Percentiles rank a stretch among this genome's conserved stretches.
phyloP scores from a whole-genome alignment of 352 stramenopile species.

The Lagenidium sp. region DNA sequence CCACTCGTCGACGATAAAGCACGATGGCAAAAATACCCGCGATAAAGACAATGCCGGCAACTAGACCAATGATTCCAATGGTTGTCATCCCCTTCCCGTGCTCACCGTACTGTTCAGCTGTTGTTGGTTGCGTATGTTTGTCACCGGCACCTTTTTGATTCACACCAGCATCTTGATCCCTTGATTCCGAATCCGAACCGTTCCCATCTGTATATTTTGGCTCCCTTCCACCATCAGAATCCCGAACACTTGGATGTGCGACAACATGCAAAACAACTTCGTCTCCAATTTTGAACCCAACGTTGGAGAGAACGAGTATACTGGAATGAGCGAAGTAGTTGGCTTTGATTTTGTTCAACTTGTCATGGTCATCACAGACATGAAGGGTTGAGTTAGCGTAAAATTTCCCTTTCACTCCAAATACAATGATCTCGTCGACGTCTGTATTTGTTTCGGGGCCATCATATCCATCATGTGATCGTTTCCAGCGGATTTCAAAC shows the following conservation, averaged over 20 bases:
- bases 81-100: constrained; percentile 7
- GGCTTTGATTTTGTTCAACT: constrained; percentile 18
- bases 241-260: constrained; percentile 3
- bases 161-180: background rate
- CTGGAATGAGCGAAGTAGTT: constrained; percentile 57
- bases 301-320: constrained; percentile 43
- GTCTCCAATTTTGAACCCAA: constrained; percentile 34
- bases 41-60: constrained; percentile 33
- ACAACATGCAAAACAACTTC: constrained; percentile 34
- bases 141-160: background rate
- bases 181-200: no score
- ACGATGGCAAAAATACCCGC: constrained; percentile 27
- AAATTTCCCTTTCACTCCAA: constrained; percentile 39
- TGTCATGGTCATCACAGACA: constrained; percentile 5
- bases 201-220: background rate
- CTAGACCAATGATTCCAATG: constrained; percentile 30
- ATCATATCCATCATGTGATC: constrained; percentile 35
- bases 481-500: constrained; percentile 29
- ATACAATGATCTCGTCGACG: constrained; percentile 41
- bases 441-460: constrained; percentile 60
- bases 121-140: constrained; percentile 8
- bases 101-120: constrained; percentile 5
- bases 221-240: background rate
- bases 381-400: constrained; percentile 46
- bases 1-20: constrained; percentile 26